Base-by-base conservation (phyloP, 1,284 basidiomycete species). In the Papiliotrema terrestris region DNA sequence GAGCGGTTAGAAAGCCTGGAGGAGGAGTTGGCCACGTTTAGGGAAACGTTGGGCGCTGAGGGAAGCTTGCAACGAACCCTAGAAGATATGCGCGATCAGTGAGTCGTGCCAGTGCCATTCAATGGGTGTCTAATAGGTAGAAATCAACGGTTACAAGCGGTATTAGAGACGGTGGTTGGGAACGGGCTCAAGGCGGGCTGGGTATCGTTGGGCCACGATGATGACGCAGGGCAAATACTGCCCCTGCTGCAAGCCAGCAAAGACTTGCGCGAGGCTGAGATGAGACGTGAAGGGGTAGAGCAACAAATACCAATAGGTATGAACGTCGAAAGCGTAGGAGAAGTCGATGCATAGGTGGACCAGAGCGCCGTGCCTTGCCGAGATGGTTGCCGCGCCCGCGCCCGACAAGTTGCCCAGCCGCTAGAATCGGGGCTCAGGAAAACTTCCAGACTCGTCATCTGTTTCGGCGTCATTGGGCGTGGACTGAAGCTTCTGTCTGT, bases 101-200 rank as follows among this genome's bases (percentile, higher is more conserved):
- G 54, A 65, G 71, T 59, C 8, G 20, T 35, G 14, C 35, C 19
- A 44, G n/a, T 23, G 22, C 8, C 25, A n/a, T n/a, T 11, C 46
- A 36, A 46, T 25, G 35, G 29, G 29, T 54, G 29, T 32, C 29
- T 32, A 11, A 32, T 11, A 6, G 5, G 6, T 6, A 78, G 77
- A 56, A 72, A 67, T 54, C 68, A 72, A 15, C 65, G 88, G 55
- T 74, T 91, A 15, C 81, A 83, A 32, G 78, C 80, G 44, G 83
- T 89, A 45, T 71, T 91, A 45, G 79, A 85, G 54, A 83, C 85
- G 8, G 79, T 91, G 11, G 85, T 91, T 14, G 83, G 86, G 54
- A 86, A 88, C 55, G 86, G 88, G 0, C 65, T 86, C 51, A 80
- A 83, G 52, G 83, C 85, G 2, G 86, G 86, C 0, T 86, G 83